Conservation (phyloP, 805 yeast species). For the Teunomyces cretensis region DNA sequence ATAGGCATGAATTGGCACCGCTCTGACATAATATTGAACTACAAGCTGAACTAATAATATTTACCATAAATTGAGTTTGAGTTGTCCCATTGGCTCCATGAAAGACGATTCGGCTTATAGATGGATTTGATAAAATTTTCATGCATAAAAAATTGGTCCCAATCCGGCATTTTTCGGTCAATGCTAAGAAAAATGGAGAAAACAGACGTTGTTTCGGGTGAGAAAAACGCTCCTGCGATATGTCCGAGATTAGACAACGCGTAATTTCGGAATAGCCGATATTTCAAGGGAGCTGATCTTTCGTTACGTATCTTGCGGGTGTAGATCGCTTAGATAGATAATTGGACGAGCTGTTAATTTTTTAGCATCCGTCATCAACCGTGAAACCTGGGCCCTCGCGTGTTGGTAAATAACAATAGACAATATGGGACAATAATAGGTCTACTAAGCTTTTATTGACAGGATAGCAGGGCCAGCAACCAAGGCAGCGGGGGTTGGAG, state of each 20-base stretch:
- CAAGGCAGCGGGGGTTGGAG: no score
- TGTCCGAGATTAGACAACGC: neutral
- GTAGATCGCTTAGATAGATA: no score
- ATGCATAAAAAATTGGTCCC: neutral
- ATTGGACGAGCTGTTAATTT: no score
- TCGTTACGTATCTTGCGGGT: no score
- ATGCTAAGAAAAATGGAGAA: neutral
- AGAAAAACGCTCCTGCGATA: neutral
- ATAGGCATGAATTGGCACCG: neutral
- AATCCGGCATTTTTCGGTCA: neutral
- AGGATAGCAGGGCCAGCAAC: no score
- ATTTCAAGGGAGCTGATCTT: no score
- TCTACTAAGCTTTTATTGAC: no score
- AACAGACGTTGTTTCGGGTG: neutral
- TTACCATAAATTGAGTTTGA: neutral
- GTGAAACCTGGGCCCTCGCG: no score
- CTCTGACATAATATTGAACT: neutral
- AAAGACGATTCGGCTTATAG: conserved; percentile 4
- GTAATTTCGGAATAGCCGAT: no score
- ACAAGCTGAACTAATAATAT: neutral
- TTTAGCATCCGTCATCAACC: no score
- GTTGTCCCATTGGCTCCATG: neutral
- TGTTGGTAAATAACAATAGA: no score
- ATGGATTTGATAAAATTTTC: neutral
- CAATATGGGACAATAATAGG: no score